phyloP scores from a whole-genome alignment of 2,329 filamentous ascomycete genomes.

The Beauveria varroae region DNA sequence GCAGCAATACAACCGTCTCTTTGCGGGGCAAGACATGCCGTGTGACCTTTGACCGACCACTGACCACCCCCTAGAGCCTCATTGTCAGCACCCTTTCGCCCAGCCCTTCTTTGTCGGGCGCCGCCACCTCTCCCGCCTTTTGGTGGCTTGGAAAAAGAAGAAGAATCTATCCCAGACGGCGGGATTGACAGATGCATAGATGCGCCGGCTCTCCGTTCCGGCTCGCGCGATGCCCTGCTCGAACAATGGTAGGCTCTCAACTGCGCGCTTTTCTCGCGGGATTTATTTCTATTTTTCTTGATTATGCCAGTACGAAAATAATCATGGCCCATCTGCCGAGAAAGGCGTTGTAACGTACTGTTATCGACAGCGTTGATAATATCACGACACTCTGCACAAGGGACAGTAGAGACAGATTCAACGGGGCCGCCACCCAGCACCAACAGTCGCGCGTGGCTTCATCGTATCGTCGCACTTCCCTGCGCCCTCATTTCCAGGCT shows the following conservation, averaged over 20 bases:
- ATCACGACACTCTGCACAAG: background rate
- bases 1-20: background rate
- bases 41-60: too few relatives aligned
- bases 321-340: too few relatives aligned
- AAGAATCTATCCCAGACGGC: background rate
- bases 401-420: background rate
- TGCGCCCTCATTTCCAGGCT: background rate
- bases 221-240: background rate
- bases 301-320: background rate
- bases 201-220: slow-evolving; percentile 1
- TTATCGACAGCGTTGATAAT: background rate
- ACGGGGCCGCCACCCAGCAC: background rate
- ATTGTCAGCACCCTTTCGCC: background rate
- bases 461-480: slow-evolving; percentile 4
- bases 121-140: background rate
- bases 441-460: background rate
- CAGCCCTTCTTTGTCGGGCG: too few relatives aligned
- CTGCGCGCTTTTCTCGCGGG: too few relatives aligned
- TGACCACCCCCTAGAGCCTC: background rate
- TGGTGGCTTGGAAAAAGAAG: background rate
- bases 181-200: background rate
- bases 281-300: background rate
- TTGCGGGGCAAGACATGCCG: background rate
- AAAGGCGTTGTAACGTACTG: too few relatives aligned
- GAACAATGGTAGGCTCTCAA: too few relatives aligned